Percentiles rank a stretch among this genome's conserved stretches.
Conservation (phyloP, 2,329 filamentous ascomycete genomes). For the Trichoderma koningiopsis region DNA sequence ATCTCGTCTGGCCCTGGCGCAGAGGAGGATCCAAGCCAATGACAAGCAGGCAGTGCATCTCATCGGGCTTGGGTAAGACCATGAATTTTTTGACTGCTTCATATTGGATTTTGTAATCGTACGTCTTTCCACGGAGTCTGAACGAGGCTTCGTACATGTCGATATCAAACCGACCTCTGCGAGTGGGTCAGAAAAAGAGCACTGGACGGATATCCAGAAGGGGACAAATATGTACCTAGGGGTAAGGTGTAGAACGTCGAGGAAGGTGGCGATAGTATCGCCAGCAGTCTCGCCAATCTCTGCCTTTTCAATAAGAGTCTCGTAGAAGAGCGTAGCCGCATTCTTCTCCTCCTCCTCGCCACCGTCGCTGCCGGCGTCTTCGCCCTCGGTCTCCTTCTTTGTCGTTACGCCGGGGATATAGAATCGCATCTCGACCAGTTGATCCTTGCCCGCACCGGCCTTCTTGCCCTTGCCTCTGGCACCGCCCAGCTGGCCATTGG, state of each 20-base stretch:
- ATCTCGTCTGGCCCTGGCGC: conserved; percentile 94
- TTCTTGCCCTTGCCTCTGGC: conserved; percentile 81
- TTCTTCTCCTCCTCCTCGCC: conserved; percentile 75
- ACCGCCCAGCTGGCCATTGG: conserved; percentile 73
- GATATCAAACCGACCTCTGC: conserved; percentile 96
- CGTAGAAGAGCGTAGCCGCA: conserved; percentile 95
- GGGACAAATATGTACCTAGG: conserved; percentile 63
- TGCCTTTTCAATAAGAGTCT: conserved; percentile 96
- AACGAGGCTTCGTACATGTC: conserved; percentile 99
- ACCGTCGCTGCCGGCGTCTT: conserved; percentile 66
- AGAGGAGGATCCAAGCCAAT: conserved; percentile 93
- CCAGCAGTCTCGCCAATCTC: conserved; percentile 99
- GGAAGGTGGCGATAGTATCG: conserved; percentile 95
- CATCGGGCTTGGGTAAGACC: conserved; percentile 97
- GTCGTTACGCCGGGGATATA: conserved; percentile 93
- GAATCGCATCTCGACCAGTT: conserved; percentile 97
- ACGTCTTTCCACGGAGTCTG: conserved; percentile 95
- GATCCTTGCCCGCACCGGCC: conserved; percentile 83
- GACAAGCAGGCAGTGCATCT: conserved; percentile 91
- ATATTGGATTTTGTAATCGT: conserved; percentile 99
- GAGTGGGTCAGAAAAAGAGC: conserved; percentile 11
- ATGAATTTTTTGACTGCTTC: conserved; percentile 98
- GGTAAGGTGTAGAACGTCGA: conserved; percentile 95
- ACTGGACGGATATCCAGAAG: neutral
- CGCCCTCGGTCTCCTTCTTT: conserved; percentile 69